Evolutionary conservation across 2,329 filamentous ascomycete genomes (phyloP).

Genomic region (Pyricularia pennisetigena): DNA sequence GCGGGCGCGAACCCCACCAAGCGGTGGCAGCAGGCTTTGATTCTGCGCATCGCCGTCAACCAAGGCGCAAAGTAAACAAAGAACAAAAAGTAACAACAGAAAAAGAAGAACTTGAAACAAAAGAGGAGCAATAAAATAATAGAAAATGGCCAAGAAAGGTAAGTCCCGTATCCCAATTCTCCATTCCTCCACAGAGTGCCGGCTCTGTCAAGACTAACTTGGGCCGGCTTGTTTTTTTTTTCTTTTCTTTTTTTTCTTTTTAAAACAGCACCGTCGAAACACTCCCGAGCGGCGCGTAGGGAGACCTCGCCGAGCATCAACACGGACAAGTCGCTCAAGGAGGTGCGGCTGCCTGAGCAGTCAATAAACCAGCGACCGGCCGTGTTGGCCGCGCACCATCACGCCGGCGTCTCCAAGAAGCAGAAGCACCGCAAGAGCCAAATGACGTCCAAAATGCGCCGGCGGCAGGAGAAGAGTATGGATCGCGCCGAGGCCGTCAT

Average conservation of each 20-base stretch:
- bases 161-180: background rate
- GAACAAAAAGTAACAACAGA: background rate
- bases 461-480: constrained; percentile 45
- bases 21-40: background rate
- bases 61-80: background rate
- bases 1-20: background rate
- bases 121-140: too few species aligned
- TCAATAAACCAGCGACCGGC: constrained; percentile 46
- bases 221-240: too few species aligned
- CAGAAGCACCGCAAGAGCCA: constrained; percentile 45
- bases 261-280: constrained; percentile 47
- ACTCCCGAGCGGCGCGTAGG: constrained; percentile 66
- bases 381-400: constrained; percentile 58
- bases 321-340: constrained; percentile 62
- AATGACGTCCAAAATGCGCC: constrained; percentile 43
- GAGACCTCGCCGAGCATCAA: constrained; percentile 61
- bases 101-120: background rate
- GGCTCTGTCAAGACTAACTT: background rate
- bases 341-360: constrained; percentile 39
- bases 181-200: background rate
- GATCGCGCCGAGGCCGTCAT: constrained; percentile 50
- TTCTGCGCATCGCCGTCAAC: background rate
- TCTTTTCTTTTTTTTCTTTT: too few species aligned
- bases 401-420: constrained; percentile 60
- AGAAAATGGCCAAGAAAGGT: constrained; percentile 12